phyloP scores from a whole-genome alignment of 2,329 filamentous ascomycete genomes.

The Calonectria henricotiae region DNA sequence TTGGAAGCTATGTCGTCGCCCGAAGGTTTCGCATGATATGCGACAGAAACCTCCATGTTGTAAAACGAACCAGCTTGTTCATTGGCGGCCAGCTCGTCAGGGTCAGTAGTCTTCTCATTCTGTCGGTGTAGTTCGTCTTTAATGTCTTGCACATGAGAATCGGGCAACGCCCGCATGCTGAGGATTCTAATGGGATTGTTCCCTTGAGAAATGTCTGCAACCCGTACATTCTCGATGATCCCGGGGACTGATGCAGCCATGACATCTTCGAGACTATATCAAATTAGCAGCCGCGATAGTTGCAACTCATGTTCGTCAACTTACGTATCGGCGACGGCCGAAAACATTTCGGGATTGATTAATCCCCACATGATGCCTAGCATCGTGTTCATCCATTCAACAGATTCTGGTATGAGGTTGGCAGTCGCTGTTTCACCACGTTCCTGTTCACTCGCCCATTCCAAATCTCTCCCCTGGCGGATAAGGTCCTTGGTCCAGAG shows the following conservation, averaged over 20 bases:
- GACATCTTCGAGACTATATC: slow-evolving; percentile 75
- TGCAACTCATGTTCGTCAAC: slow-evolving; percentile 29
- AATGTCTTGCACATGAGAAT: slow-evolving; percentile 84
- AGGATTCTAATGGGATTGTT: slow-evolving; percentile 91
- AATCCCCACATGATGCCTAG: slow-evolving; percentile 90
- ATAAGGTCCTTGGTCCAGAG: slow-evolving; percentile 93
- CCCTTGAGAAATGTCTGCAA: slow-evolving; percentile 95
- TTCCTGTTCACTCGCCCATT: slow-evolving; percentile 91
- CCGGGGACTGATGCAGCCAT: slow-evolving; percentile 96
- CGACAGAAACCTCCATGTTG: slow-evolving; percentile 91
- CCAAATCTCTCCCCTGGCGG: slow-evolving; percentile 83
- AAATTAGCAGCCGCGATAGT: slow-evolving; percentile 32
- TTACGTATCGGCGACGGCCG: slow-evolving; percentile 87
- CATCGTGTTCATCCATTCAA: slow-evolving; percentile 96
- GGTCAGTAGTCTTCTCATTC: slow-evolving; percentile 86
- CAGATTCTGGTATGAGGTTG: slow-evolving; percentile 93
- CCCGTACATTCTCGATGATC: slow-evolving; percentile 93
- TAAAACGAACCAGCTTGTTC: slow-evolving; percentile 95
- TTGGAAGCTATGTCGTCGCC: slow-evolving; percentile 81
- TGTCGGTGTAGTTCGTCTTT: slow-evolving; percentile 86
- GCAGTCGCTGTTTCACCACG: slow-evolving; percentile 88
- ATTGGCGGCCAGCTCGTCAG: slow-evolving; percentile 88
- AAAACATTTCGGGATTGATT: slow-evolving; percentile 96
- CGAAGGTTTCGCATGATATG: slow-evolving; percentile 89
- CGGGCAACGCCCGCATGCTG: slow-evolving; percentile 86